Evolutionary conservation across 495 filamentous ascomycete genomes (phyloP).

Genomic region (Penicillium daleae): DNA sequence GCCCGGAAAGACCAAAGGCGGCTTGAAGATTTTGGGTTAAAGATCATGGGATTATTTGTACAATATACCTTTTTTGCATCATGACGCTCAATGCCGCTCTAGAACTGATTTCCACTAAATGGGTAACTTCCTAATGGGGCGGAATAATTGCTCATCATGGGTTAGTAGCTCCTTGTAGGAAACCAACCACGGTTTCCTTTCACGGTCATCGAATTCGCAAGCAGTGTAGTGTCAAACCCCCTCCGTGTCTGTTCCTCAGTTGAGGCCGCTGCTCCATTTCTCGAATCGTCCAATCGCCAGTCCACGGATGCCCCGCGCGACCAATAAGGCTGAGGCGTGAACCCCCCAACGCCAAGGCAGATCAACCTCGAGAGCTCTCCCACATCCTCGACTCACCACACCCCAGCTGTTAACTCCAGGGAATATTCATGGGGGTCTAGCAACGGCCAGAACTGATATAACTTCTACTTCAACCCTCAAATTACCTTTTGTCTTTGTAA

Average conservation of each 20-base stretch:
- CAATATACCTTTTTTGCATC: neutral
- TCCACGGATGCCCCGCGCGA: neutral
- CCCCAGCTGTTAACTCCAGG: neutral
- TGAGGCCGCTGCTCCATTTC: neutral
- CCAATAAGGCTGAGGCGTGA: neutral
- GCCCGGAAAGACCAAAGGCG: constrained; percentile 76
- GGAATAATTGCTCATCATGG: neutral
- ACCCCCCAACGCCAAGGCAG: neutral
- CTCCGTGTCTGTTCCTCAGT: neutral
- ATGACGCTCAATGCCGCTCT: neutral
- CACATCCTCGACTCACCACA: neutral
- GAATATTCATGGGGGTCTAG: neutral
- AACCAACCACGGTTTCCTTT: neutral
- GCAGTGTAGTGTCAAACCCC: neutral
- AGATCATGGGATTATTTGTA: neutral
- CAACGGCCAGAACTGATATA: neutral
- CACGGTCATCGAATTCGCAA: neutral
- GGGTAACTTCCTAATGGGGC: neutral
- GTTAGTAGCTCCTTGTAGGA: neutral
- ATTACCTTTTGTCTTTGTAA: neutral
- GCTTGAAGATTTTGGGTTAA: constrained; percentile 77
- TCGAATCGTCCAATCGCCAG: neutral
- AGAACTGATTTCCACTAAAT: neutral
- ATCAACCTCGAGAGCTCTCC: neutral
- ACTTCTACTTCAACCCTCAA: neutral